Base-by-base conservation (phyloP, 164 flowering plant genomes). In the Dillenia turbinata region DNA sequence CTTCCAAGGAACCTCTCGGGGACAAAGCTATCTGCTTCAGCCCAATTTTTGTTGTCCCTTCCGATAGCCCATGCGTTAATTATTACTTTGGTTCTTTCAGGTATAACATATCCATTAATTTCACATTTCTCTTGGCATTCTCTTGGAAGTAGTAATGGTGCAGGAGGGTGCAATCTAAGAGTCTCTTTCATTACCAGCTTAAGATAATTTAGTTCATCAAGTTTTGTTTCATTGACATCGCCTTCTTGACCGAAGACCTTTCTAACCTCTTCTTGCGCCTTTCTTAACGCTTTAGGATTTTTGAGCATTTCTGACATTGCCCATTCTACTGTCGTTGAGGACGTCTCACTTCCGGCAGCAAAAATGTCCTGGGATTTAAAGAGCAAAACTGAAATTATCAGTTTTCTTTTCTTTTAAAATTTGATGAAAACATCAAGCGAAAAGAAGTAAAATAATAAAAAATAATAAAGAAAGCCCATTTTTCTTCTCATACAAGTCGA, bases 21-120 rank as follows among this genome's bases (percentile, higher is more conserved):
- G 1, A 40, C 1, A 57, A 79, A 79, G 1, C 15, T 66, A 16
- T 73, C 74, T 2, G 83, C 62, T 2, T 77, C 77, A 19, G 17
- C 33, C 80, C 81, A 79, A 12, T 60, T 49, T 16, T 56, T 54
- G 3, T 73, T 77, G 44, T 74, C 77, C 48, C 78, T 56, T 3
- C 62, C 69, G 2, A 77, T 74, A 6, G 76, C 76, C 78, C 80
- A 79, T 15, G 66, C 77, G 44, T 79, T 76, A 2, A 74, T 56
- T 4, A 77, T 44, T 17, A 67, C 66, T 54, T 45, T 71, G 16
- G 71, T 59, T 19, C 68, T 69, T 0, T 15, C 72, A 5, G 78
- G 76, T 12, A 76, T 69, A 5, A 54, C 57, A 10, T 66, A 73
- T 19, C 77, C 78, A 12, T 66, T 57, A 10, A 71, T 64, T 55